Conservation (phyloP, 257 asterid species). For the Voacanga thouarsii region DNA sequence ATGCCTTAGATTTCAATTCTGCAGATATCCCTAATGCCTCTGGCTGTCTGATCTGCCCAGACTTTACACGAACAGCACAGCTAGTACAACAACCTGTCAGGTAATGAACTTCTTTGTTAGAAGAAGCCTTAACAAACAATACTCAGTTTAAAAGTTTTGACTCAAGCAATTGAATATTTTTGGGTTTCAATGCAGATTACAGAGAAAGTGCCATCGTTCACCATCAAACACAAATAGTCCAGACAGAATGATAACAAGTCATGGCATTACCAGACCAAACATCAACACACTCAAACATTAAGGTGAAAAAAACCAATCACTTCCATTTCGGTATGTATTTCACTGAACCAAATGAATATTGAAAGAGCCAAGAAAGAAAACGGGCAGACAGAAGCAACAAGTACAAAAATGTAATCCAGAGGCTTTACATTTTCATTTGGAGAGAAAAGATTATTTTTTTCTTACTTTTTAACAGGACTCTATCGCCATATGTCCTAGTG, state of each 20-base stretch:
- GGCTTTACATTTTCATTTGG: not conserved
- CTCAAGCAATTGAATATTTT: not conserved
- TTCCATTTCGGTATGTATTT: not conserved
- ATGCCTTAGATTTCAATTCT: constrained; percentile 69
- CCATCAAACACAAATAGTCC: not conserved
- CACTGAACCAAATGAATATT: not conserved
- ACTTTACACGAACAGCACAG: constrained; percentile 92
- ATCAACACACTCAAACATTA: too few relatives aligned
- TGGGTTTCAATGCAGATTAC: not conserved
- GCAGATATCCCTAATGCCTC: constrained; percentile 95
- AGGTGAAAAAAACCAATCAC: not conserved
- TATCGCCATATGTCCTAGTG: not conserved
- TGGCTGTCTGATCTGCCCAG: constrained; percentile 90
- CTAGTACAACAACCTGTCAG: constrained; percentile 91
- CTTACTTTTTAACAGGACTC: not conserved
- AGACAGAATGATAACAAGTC: not conserved
- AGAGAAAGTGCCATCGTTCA: not conserved
- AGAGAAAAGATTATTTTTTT: not conserved
- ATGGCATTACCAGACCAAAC: not conserved
- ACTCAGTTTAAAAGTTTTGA: not conserved
- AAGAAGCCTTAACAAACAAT: not conserved
- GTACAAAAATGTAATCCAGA: not conserved
- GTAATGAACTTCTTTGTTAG: constrained; percentile 16
- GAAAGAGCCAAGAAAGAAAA: not conserved
- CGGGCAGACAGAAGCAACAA: not conserved